Evolutionary conservation across 768 basidiomycete genomes (phyloP), one percentile per base, ranked within the genome.

Genomic region (Boletus vinaceobasis): DNA sequence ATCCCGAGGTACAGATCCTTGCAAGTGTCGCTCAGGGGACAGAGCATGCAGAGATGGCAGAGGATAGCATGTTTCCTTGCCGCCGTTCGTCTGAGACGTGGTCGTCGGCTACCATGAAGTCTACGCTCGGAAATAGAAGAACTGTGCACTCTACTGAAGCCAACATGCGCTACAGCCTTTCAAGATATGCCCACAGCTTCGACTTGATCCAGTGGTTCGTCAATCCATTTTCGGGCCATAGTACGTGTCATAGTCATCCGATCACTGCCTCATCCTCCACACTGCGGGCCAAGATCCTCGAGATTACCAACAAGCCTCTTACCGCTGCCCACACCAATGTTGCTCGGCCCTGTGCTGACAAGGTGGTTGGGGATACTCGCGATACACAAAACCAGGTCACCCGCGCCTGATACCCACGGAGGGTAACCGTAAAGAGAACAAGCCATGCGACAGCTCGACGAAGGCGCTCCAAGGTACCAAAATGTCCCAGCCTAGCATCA

Each of bases 341-440:
- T 47, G 32, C 9, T 38, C 58, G 43, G 53, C 49, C 50, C 39
- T 17, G 51, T 5, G 55, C 61, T 46, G 27, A 32, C 23, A 44
- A 48, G 50, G n/a, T n/a, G n/a, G n/a, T n/a, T n/a, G n/a, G n/a
- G n/a, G n/a, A 32, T 44, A 46, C 50, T 49, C 36, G n/a, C 44
- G 47, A 53, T 10, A 13, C 48, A 55, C 11, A 45, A n/a, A 36
- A 32, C 33, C 15, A 19, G 8, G 39, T 38, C 45, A 40, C 47
- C 49, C 27, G 40, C 43, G 51, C 43, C 1, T 8, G 21, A 53
- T 39, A 39, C 26, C 37, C 17, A 19, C 44, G 29, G 58, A 23
- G 13, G 31, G 45, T 33, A 46, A 48, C 23, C 39, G 43, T 11
- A 55, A 67, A 27, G 60, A 66, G 47, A 61, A 55, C 33, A 38